These are phyloP conservation scores for Chlamydomonas sp. DNA, from an alignment of 139 green algal genomes.

Conservation along the genomic window DNA sequence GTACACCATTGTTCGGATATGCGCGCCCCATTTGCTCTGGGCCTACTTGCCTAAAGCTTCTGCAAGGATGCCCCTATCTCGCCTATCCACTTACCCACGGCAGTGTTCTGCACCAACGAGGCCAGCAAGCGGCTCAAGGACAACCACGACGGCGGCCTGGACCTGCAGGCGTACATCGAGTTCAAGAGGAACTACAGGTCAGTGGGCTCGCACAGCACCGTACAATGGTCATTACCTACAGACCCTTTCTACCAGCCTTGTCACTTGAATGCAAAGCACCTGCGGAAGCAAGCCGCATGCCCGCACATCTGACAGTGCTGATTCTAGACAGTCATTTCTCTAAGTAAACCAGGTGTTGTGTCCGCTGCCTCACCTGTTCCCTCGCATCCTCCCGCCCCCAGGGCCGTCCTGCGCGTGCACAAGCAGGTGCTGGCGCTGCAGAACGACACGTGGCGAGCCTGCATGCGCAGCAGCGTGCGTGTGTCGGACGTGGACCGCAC, in stretches of 20 bases:
- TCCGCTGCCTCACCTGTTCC: too few relatives aligned
- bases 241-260: not conserved
- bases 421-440: slow-evolving; percentile 34
- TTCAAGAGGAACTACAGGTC: slow-evolving; percentile 29
- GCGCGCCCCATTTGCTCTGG: too few relatives aligned
- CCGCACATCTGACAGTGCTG: too few relatives aligned
- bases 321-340: too few relatives aligned
- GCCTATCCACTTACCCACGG: too few relatives aligned
- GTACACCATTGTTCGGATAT: too few relatives aligned
- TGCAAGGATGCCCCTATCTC: too few relatives aligned
- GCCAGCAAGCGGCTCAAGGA: slow-evolving; percentile 43
- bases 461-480: not conserved
- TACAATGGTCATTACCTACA: too few relatives aligned
- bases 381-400: not conserved
- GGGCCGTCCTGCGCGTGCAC: slow-evolving; percentile 36
- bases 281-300: too few relatives aligned
- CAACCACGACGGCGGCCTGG: slow-evolving; percentile 24
- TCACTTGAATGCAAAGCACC: too few relatives aligned
- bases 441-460: slow-evolving; percentile 29
- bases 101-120: slow-evolving; percentile 34
- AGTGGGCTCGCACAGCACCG: not conserved
- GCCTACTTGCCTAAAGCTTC: too few relatives aligned
- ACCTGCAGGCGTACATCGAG: slow-evolving; percentile 45
- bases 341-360: too few relatives aligned
- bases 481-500: not conserved